Conservation (phyloP, 495 filamentous ascomycete genomes). For the Aspergillus bertholletiae region DNA sequence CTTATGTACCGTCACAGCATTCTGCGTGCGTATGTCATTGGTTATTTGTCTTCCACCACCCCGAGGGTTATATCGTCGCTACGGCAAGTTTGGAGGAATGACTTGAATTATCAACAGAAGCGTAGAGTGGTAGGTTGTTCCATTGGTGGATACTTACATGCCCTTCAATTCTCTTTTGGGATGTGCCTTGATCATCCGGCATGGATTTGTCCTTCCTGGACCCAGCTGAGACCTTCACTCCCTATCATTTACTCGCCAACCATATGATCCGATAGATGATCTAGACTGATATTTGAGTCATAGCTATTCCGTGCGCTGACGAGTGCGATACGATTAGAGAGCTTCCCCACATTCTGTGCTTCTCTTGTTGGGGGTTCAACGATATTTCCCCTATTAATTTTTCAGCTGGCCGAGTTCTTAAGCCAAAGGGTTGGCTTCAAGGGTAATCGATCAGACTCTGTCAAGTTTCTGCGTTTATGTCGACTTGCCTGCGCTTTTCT, state of each 20-base stretch:
- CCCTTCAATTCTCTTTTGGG: not conserved
- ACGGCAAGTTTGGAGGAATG: conserved; percentile 43
- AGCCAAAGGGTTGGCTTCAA: conserved; percentile 15
- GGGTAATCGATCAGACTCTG: conserved; percentile 14
- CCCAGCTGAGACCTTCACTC: not conserved
- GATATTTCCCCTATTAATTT: conserved; percentile 50
- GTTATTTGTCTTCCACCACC: conserved; percentile 66
- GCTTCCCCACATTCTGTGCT: conserved; percentile 83
- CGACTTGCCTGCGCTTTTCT: conserved; percentile 41
- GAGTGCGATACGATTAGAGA: conserved; percentile 35
- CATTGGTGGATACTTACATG: not conserved
- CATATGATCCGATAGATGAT: not conserved
- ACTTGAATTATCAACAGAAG: conserved; percentile 37
- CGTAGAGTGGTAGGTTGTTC: conserved; percentile 34
- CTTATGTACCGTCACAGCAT: conserved; percentile 44
- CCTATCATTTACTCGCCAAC: not conserved
- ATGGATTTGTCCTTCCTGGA: not conserved
- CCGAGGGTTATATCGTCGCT: conserved; percentile 61
- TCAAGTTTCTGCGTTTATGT: conserved; percentile 22
- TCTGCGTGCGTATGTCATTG: conserved; percentile 69
- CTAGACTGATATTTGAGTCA: not conserved
- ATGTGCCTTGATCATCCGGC: not conserved
- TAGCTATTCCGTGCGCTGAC: conserved; percentile 37
- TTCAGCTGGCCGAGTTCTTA: conserved; percentile 29
- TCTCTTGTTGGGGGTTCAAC: conserved; percentile 72